Base-by-base conservation (phyloP, 495 filamentous ascomycete genomes). In the Aspergillus heteromorphus region DNA sequence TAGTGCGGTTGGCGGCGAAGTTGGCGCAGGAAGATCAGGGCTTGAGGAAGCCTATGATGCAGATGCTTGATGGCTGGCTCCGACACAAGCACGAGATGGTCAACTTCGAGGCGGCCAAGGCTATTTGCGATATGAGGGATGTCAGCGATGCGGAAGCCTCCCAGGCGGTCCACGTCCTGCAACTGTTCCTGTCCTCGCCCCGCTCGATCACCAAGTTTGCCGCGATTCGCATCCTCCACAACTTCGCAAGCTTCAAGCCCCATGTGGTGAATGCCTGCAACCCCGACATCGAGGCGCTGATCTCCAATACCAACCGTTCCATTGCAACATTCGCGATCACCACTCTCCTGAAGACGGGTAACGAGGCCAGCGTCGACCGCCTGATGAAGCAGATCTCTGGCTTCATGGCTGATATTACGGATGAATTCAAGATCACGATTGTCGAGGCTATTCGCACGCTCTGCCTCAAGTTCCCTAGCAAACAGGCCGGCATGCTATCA, bases 61-160 rank as follows among this genome's bases (percentile, higher is more conserved):
- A 88, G 69, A 82, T 97, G 65, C 79, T 97, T 68, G 92, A 97
- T 73, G 90, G 92, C 62, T 96, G 91, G 92, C 81, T 96, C 64
- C 83, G 93, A 68, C 92, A 99, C 71, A 99, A 99, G 83, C 91
- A 91, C 66, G 93, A 99, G 65, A 97, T 99, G 95, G 95, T 98
- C 70, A 99, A 97, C 73, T 97, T 99, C 62, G 93, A 99, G 74
- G 93, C 93, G 49, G 95, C 93, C 19, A 97, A 97, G 78, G 90
- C 92, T 18, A 96, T 99, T 67, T 95, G 91, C 71, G 87, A 92
- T 62, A 86, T 97, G 80, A 83, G 84, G 47, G 91, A 98, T 71
- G 88, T 97, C 36, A 89, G 87, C 36, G 95, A 99, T 64, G 85
- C 83, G 40, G 93, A 99, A 68, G 88, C 92, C 25, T 83, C 87